These are phyloP conservation scores for Beauveria brongniartii DNA, from an alignment of 2,329 filamentous ascomycete species.

Conservation along the genomic window DNA sequence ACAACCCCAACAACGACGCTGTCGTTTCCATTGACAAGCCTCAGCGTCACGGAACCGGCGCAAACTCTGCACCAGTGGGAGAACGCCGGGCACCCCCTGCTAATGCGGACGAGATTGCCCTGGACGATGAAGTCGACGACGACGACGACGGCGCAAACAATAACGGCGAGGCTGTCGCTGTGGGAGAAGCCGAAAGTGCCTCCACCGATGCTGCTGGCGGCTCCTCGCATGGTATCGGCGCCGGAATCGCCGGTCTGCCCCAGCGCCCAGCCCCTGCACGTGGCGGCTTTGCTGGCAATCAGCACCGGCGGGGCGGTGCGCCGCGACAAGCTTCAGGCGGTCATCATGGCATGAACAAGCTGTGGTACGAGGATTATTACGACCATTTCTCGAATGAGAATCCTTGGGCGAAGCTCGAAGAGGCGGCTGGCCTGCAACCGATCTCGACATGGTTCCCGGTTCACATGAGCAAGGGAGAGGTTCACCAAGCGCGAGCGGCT, in stretches of 20 bases:
- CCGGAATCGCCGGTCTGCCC: slow-evolving; percentile 25
- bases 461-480: not conserved
- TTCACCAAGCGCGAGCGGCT: not conserved
- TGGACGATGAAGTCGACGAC: slow-evolving; percentile 28
- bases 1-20: slow-evolving; percentile 48
- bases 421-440: slow-evolving; percentile 33
- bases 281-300: slow-evolving; percentile 9
- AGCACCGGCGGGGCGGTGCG: slow-evolving; percentile 19
- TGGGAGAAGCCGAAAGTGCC: not conserved
- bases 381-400: slow-evolving; percentile 62
- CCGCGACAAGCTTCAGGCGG: slow-evolving; percentile 9
- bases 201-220: slow-evolving; percentile 4
- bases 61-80: slow-evolving; percentile 30
- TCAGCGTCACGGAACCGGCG: slow-evolving; percentile 26
- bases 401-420: slow-evolving; percentile 58
- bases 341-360: slow-evolving; percentile 17
- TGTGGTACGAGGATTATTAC: slow-evolving; percentile 62
- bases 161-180: not conserved
- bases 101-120: slow-evolving; percentile 39
- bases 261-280: slow-evolving; percentile 21
- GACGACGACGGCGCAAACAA: not conserved
- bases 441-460: slow-evolving; percentile 37
- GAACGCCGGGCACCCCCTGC: slow-evolving; percentile 12
- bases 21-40: slow-evolving; percentile 22
- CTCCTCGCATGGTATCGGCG: slow-evolving; percentile 22